Base-by-base conservation (phyloP, 176 grass and related monocot genomes). In the Elymus sibiricus region DNA sequence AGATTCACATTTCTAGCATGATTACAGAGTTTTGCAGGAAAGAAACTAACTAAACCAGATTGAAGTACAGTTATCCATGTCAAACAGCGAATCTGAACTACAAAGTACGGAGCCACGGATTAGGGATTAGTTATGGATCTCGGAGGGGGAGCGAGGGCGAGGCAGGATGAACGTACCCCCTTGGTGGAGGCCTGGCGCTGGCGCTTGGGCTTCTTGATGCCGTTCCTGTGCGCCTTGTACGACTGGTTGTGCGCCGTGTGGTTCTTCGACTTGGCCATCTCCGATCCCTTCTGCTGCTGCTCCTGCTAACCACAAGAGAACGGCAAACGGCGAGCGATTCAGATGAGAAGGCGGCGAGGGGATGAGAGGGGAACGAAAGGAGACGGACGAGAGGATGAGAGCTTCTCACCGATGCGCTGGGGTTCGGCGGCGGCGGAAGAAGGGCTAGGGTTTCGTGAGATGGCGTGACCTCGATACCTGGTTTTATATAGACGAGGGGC, bases 181-280 rank as follows among this genome's bases (percentile, higher is more conserved):
- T 97, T 97, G 87, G 94, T 97, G 74, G 94, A 97, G 62, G 89
- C 86, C 82, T 97, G 91, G 69, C 85, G 91, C 21, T 94, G 84
- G 74, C 91, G 90, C 87, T 91, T 93, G 58, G 94, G 88, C 91
- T 95, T 95, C 86, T 93, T 95, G 87, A 95, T 95, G 51, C 94
- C 94, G 73, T 95, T 95, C 88, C 58, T 95, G 78, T 95, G 94
- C 64, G 94, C 94, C 87, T 95, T 95, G 89, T 89, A 87, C 15
- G 91, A 93, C 77, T 93, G 94, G 89, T 95, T 95, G 91, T 95
- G 94, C 51, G 94, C 94, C 39, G 94, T 95, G 86, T 95, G 94
- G 74, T 95, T 95, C 94, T 95, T 97, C 64, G 94, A 97, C 92
- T 97, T 97, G 80, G 94, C 94, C 94, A 97, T 97, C 86, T 71